Evolutionary conservation across 2,329 filamentous ascomycete genomes (phyloP).

Genomic region (Fulvia fulva): DNA sequence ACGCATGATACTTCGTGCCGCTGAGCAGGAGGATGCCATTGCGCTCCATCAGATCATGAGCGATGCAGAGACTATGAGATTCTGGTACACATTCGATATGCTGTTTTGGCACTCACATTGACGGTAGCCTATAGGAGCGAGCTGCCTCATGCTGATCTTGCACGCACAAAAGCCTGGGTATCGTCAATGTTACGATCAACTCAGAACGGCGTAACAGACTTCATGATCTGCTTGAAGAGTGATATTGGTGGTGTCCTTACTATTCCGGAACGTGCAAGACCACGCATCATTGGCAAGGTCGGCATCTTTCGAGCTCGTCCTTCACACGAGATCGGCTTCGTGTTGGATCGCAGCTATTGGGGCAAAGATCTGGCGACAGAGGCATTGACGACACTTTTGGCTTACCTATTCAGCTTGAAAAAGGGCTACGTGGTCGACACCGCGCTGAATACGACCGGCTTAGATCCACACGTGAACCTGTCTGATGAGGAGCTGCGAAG

Average conservation of each 20-base stretch:
- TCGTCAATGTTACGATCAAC: background rate
- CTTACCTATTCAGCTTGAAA: background rate
- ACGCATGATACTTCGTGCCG: background rate
- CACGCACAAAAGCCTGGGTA: background rate
- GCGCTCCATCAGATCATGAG: background rate
- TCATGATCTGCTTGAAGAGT: background rate
- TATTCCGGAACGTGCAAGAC: background rate
- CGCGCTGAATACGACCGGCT: no score
- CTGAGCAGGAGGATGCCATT: background rate
- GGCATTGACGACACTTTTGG: background rate
- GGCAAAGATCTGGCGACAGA: background rate
- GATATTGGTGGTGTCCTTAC: background rate
- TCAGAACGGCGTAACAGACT: slow-evolving; percentile 4
- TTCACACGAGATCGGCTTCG: slow-evolving; percentile 3
- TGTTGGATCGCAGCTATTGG: background rate
- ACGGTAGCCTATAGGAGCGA: background rate
- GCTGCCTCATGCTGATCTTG: background rate
- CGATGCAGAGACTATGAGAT: background rate
- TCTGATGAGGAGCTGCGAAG: background rate
- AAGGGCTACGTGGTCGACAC: no score
- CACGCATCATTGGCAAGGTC: background rate
- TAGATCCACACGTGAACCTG: background rate
- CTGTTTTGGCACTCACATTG: background rate
- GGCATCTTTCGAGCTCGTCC: slow-evolving; percentile 2
- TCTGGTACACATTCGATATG: background rate